These are phyloP conservation scores for Geotrichum candidum DNA, from an alignment of 1,139 yeast species.

Conservation along the genomic window DNA sequence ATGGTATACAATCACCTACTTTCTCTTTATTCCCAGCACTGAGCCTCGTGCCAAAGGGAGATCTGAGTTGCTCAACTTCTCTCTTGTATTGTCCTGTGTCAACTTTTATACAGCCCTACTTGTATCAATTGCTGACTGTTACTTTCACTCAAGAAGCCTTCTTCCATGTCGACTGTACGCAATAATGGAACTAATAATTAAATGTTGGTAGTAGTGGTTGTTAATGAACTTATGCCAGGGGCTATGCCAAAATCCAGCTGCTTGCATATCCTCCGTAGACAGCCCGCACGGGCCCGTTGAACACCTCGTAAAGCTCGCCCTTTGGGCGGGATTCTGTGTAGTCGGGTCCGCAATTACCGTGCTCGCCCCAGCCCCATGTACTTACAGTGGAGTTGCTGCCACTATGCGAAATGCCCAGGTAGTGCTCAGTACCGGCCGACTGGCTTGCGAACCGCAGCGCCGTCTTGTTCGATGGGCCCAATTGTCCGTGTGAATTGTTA, in stretches of 20 bases:
- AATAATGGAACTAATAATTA: neutral
- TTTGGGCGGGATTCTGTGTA: constrained; percentile 11
- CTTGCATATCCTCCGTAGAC: constrained; percentile 23
- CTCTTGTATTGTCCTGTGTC: no score
- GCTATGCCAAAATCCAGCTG: constrained; percentile 17
- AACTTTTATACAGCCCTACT: no score
- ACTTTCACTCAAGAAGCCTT: no score
- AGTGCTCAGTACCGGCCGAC: constrained; percentile 84
- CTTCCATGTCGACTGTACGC: no score
- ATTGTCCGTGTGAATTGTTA: constrained; percentile 72
- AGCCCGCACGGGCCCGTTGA: neutral
- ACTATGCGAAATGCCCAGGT: constrained; percentile 40
- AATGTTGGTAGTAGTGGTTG: neutral
- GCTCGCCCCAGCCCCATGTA: constrained; percentile 99
- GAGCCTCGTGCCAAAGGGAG: no score
- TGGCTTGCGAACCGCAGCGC: constrained; percentile 10
- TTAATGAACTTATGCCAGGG: neutral
- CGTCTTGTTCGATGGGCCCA: constrained; percentile 33
- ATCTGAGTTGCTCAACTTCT: no score
- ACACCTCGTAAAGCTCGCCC: constrained; percentile 4
- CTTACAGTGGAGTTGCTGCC: constrained; percentile 35
- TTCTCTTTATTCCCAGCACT: no score
- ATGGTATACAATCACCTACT: no score
- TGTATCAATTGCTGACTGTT: no score
- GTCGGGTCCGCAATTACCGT: constrained; percentile 80